Evolutionary conservation across 1,139 yeast genomes (phyloP), one percentile per base, ranked within the genome.

Genomic region (Kodamaea suecica): DNA sequence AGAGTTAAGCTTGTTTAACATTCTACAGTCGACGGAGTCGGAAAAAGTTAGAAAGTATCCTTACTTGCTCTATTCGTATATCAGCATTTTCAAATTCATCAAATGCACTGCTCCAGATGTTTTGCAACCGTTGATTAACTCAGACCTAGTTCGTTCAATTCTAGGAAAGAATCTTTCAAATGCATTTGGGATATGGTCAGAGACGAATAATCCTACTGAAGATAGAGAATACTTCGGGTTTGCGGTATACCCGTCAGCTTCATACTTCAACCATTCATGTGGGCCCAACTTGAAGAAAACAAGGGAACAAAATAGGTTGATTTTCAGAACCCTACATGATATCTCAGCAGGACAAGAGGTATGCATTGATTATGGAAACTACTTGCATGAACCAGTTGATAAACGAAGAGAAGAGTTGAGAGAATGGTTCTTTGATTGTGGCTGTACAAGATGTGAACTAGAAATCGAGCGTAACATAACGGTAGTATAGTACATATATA

Each of bases 171-270:
- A 80, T 42, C 71, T 80, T 24, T 82, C 84, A n/a, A 82, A 82
- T 50, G 82, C 88, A 0, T 82, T 82, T 57, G 88, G 88, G 0
- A 77, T 80, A 13, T 80, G 90, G 86, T 78, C 83, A 30, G 48
- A 55, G 3, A 46, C 57, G 3, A 49, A 55, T 1, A 47, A 52
- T 31, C 52, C 64, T 43, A 45, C 59, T 10, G 74, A 63, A 32
- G 78, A 76, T 30, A 69, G 73, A 38, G 90, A 82, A 49, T 80
- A 76, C 47, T 65, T 80, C 34, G 90, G 90, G 0, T 78, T 78
- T 45, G 73, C 77, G n/a, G 68, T 82, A 2, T 78, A 69, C 41
- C 85, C 88, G 0, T 69, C 74, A 13, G 86, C 84, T 0, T 81
- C 88, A 1, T 81, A 66, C 48, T 82, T 82, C 64, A 82, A 82